Evolutionary conservation across 2,329 filamentous ascomycete species (phyloP).

Genomic region (Dothistroma septosporum): DNA sequence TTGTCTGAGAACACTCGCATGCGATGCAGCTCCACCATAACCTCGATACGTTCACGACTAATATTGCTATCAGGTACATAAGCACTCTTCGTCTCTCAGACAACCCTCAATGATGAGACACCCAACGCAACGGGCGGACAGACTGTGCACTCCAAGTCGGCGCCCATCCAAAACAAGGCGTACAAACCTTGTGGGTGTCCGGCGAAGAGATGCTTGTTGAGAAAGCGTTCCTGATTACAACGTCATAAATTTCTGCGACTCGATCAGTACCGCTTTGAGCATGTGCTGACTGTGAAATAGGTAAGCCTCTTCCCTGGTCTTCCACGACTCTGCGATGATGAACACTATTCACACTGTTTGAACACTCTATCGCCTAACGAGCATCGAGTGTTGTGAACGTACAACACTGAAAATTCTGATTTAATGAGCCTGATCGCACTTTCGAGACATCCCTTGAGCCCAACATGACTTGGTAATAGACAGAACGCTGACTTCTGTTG

Average conservation of each 20-base stretch:
- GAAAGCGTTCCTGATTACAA: constrained; percentile 60
- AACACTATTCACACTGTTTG: constrained; percentile 71
- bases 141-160: constrained; percentile 50
- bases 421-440: constrained; percentile 19
- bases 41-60: constrained; percentile 29
- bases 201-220: constrained; percentile 60
- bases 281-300: constrained; percentile 21
- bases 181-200: constrained; percentile 61
- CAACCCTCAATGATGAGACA: constrained; percentile 53
- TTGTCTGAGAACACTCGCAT: constrained; percentile 55
- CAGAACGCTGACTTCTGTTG: constrained; percentile 7
- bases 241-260: neutral
- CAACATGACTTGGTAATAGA: neutral
- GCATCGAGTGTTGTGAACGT: constrained; percentile 51
- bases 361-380: constrained; percentile 51
- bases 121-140: constrained; percentile 69
- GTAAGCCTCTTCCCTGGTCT: constrained; percentile 14
- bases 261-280: neutral
- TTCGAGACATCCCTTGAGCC: neutral
- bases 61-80: constrained; percentile 24
- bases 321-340: constrained; percentile 52
- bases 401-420: constrained; percentile 66
- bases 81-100: constrained; percentile 19
- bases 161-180: constrained; percentile 54
- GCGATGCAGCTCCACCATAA: neutral